phyloP scores from a whole-genome alignment of 371 early-diverging fungal genomes.

The Mucor circinelloides region DNA sequence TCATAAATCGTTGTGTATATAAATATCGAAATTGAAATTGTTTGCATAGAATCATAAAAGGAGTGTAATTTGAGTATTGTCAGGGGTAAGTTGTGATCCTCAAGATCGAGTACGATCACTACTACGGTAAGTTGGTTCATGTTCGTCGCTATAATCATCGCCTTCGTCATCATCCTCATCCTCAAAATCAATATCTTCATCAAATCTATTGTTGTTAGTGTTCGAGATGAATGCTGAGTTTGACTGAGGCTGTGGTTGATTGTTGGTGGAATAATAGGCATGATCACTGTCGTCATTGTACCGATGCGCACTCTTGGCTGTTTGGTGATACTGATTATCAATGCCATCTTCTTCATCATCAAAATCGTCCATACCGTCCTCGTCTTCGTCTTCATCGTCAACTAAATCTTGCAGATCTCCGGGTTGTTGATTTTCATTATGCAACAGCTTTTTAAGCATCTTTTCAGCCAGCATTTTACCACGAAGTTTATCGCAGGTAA shows the following conservation, averaged over 20 bases:
- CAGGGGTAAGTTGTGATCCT: neutral
- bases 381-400: constrained; percentile 11
- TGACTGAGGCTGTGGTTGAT: neutral
- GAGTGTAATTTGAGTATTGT: neutral
- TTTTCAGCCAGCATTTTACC: constrained; percentile 60
- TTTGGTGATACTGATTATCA: neutral
- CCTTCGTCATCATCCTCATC: constrained; percentile 11
- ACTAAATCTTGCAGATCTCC: constrained; percentile 3
- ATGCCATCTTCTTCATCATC: neutral
- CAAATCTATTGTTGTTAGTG: constrained; percentile 6
- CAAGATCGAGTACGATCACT: neutral
- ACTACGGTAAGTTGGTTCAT: neutral
- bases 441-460: constrained; percentile 50
- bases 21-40: neutral
- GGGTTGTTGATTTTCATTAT: neutral
- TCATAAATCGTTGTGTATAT: neutral
- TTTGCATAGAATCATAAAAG: constrained; percentile 2
- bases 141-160: neutral
- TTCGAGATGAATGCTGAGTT: neutral
- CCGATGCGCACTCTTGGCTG: neutral
- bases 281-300: neutral
- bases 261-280: neutral
- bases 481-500: constrained; percentile 53
- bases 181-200: constrained; percentile 19
- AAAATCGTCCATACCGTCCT: neutral